A percentile compares a stretch with the other conserved stretches of the same genome.
Conservation (phyloP, 371 early-diverging fungal species). For the Mycotypha africana region DNA sequence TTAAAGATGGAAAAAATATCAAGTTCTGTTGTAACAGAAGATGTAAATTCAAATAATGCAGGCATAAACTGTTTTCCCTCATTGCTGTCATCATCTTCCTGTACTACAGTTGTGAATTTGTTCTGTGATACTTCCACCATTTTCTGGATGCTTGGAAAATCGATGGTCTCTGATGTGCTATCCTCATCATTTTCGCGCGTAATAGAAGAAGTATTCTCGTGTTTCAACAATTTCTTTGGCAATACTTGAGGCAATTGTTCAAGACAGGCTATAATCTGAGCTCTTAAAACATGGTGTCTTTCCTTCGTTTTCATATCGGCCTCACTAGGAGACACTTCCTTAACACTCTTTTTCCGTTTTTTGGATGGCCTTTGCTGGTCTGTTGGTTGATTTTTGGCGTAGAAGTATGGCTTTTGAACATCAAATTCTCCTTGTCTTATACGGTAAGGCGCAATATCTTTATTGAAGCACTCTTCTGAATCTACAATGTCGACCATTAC, state of each 20-base stretch:
- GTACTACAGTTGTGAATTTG: slow-evolving; percentile 4
- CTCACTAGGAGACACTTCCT: slow-evolving; percentile 4
- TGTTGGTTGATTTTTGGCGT: slow-evolving; percentile 5
- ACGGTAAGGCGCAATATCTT: slow-evolving; percentile 7
- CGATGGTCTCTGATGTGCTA: slow-evolving; percentile 18
- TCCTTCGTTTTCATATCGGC: slow-evolving; percentile 24
- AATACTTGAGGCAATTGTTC: slow-evolving; percentile 1
- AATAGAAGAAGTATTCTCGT: background rate
- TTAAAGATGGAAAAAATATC: slow-evolving; percentile 32
- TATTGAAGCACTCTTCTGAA: slow-evolving; percentile 15
- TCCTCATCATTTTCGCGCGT: too few species aligned
- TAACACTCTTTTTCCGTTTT: slow-evolving; percentile 12
- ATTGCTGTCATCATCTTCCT: background rate
- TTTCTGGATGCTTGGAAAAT: slow-evolving; percentile 25
- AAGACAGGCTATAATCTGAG: slow-evolving; percentile 10
- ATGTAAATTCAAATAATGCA: background rate
- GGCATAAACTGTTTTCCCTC: too few species aligned
- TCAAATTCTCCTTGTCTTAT: slow-evolving; percentile 28
- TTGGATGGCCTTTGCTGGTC: background rate
- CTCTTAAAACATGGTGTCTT: slow-evolving; percentile 17
- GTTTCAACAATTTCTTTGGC: slow-evolving; percentile 3
- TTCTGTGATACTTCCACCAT: slow-evolving; percentile 20
- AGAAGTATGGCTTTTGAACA: slow-evolving; percentile 30
- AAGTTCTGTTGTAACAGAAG: slow-evolving; percentile 6
- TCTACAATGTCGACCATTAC: slow-evolving; percentile 20